A percentile compares a stretch with the other conserved stretches of the same genome.
Evolutionary conservation across 164 flowering plant genomes (phyloP).

Genomic region (Cinnamomum micranthum): DNA sequence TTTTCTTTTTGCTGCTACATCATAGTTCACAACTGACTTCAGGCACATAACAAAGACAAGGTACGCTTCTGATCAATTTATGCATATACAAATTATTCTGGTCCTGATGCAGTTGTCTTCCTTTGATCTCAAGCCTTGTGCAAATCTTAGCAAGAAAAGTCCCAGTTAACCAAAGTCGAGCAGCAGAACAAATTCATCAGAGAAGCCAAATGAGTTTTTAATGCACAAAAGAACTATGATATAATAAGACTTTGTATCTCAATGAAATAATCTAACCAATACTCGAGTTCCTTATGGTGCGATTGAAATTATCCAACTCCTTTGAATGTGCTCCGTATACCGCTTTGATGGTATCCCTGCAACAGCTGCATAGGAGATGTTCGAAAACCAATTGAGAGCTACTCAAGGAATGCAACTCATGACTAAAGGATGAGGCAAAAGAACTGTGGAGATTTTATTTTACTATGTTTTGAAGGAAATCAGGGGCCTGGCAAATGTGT

Average conservation of each 20-base stretch:
- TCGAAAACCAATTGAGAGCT: background rate
- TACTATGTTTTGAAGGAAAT: background rate
- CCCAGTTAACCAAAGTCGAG: background rate
- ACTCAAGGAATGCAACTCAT: background rate
- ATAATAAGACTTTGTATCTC: background rate
- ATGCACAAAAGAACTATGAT: background rate
- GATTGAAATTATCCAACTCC: conserved; percentile 58
- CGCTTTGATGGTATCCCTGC: conserved; percentile 71
- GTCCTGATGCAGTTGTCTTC: background rate
- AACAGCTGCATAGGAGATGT: conserved; percentile 40
- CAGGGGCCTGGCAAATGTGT: background rate
- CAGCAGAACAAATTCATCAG: background rate
- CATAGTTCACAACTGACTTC: too few species aligned
- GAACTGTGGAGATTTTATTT: background rate
- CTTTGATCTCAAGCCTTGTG: background rate
- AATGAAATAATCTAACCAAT: conserved; percentile 9
- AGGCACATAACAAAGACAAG: too few species aligned
- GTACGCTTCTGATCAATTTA: too few species aligned
- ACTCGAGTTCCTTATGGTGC: conserved; percentile 22
- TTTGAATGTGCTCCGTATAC: conserved; percentile 55
- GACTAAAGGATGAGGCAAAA: background rate
- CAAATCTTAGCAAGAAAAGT: background rate
- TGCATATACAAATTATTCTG: background rate
- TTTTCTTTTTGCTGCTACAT: too few species aligned
- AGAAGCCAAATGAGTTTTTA: background rate